Conservation (phyloP, 176 grass and related monocot genomes). For the Echinochloa phyllopogon region DNA sequence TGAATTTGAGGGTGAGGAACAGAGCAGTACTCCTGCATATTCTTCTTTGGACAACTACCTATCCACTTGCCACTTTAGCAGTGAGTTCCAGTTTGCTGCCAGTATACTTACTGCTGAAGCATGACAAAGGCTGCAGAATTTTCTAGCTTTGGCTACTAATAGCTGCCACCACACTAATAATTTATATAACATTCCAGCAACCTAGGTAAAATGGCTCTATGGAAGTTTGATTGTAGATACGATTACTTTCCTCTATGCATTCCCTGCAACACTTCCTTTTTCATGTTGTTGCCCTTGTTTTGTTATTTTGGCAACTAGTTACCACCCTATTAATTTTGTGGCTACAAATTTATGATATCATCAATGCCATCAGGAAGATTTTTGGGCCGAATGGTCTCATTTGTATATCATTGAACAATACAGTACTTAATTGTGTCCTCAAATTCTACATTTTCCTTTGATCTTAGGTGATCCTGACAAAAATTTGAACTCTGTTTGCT, state of each 20-base stretch:
- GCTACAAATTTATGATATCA: neutral
- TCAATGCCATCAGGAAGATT: conserved; percentile 15
- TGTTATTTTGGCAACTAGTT: neutral
- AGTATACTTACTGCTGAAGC: neutral
- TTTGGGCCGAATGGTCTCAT: neutral
- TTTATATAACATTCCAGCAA: neutral
- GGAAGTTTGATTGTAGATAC: neutral
- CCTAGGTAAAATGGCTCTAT: neutral
- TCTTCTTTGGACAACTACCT: neutral
- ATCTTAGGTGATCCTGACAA: neutral
- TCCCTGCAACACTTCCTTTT: neutral
- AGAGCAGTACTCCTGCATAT: neutral
- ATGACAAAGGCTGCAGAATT: neutral
- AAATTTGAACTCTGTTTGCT: neutral
- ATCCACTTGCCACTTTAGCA: neutral
- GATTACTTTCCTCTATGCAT: neutral
- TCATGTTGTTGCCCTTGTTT: neutral
- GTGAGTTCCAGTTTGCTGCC: neutral
- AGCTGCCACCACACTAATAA: neutral
- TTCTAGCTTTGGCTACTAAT: neutral
- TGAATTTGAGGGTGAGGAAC: neutral
- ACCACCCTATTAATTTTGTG: neutral
- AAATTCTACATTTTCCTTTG: neutral
- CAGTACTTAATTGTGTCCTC: conserved; percentile 2
- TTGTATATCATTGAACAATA: neutral